These are phyloP conservation scores for Xylariomycetidae sp. DNA, from an alignment of 2,329 filamentous ascomycete genomes.

Conservation along the genomic window DNA sequence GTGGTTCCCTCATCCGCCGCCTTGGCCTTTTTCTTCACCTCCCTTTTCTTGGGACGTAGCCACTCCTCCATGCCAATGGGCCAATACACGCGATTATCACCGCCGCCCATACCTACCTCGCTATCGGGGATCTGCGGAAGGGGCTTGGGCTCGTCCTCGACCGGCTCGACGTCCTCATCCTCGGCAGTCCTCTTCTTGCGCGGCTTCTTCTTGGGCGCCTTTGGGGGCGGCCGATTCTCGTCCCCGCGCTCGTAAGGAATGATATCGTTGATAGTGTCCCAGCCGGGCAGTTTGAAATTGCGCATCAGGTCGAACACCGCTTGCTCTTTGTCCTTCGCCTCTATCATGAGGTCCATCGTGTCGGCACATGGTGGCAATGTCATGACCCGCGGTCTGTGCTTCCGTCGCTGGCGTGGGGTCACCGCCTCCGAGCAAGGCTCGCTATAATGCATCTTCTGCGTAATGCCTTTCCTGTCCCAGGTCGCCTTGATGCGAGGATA, in stretches of 20 bases:
- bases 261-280: conserved; percentile 70
- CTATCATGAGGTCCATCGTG: conserved; percentile 97
- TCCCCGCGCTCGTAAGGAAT: conserved; percentile 73
- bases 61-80: conserved; percentile 86
- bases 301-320: conserved; percentile 93
- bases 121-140: conserved; percentile 53
- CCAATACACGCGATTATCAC: conserved; percentile 82
- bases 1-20: conserved; percentile 19
- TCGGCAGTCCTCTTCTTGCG: conserved; percentile 31
- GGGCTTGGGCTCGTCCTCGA: conserved; percentile 32
- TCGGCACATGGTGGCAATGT: conserved; percentile 76
- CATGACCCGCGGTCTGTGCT: conserved; percentile 76
- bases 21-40: conserved; percentile 50
- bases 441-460: conserved; percentile 95
- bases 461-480: conserved; percentile 80
- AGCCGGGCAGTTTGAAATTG: conserved; percentile 77
- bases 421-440: conserved; percentile 74
- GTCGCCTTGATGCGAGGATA: conserved; percentile 76
- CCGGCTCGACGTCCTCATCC: conserved; percentile 29
- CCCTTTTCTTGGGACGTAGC: conserved; percentile 74
- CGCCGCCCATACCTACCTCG: conserved; percentile 82
- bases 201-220: conserved; percentile 40
- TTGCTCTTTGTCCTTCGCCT: conserved; percentile 97
- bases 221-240: conserved; percentile 58
- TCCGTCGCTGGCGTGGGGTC: conserved; percentile 72